Evolutionary conservation across 1,284 basidiomycete species (phyloP), one percentile per base, ranked within the genome.

Genomic region (Coniferiporia sulphurascens): DNA sequence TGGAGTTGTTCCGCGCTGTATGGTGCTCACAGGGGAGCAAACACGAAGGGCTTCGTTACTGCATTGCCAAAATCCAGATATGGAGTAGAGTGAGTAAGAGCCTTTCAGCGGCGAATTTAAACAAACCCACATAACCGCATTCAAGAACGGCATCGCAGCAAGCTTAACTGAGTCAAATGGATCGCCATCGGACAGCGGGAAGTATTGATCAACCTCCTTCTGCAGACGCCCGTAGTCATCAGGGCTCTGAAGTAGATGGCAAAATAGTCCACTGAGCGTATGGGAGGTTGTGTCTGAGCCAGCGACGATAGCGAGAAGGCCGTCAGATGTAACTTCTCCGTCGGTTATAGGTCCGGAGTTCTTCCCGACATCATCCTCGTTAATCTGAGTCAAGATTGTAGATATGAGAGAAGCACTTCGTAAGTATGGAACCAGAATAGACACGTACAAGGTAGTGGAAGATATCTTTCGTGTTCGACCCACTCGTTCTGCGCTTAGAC

Each of bases 241-340:
- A 2, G 72, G 73, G 57, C 75, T 65, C 35, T 48, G 48, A 21
- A 76, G 63, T 1, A 78, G 64, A 60, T 71, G 69, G 56, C 71
- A 71, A 7, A 68, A 60, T 1, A 70, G 59, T 2, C 69, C 69
- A 10, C 61, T 70, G 1, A 75, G 63, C 0, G 71, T 69, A 1
- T 70, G 71, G 15, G 72, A 63, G 38, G 67, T 68, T 10, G 72
- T 73, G 59, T 77, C 76, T 32, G 76, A 67, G 34, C 76, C 76
- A 8, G 60, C 60, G 32, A 75, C 38, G 43, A 78, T 74, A 3
- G 73, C 72, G 6, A 76, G 66, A 13, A 66, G 55, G 1, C 70
- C 65, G 52, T 76, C 73, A 12, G 71, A 66, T n/a, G 67, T 55
- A 48, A 76, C 68, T 53, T 52, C 62, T 8, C n/a, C n/a, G n/a